Base-by-base conservation (phyloP, 75 land plant genomes). In the Picea glauca region DNA sequence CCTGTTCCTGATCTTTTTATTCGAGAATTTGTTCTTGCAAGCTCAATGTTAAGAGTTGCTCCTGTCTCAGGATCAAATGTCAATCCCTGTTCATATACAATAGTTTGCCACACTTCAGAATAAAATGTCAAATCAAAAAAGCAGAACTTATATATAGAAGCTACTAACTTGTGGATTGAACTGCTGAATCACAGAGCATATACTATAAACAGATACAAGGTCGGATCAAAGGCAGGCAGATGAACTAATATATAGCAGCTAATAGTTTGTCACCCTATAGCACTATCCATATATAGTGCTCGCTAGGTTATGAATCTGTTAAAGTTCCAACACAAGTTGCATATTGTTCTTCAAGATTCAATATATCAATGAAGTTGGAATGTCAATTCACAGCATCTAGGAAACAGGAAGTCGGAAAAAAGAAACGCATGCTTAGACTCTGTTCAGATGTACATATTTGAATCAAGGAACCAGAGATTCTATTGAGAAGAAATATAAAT, bases 21-120 rank as follows among this genome's bases (percentile, higher is more conserved):
- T 63, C 90, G 73, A 64, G 92, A 90, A 78, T 90, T 90, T 78
- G 92, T 78, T 65, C 88, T 90, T 46, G 92, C 92, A 58, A 90
- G 80, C 64, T 90, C 90, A 77, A 88, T 85, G 76, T 88, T 87
- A 40, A 90, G 76, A 21, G 77, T 76, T 7, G 83, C 81, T 65
- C 90, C 86, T 60, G 79, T 72, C 68, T 86, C 82, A 38, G 92
- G 92, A 63, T 90, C 92, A 79, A 90, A 88, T 31, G 73, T 78
- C 17, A 79, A 78, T 62, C 90, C 92, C 92, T 90, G 75, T 70
- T 43, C 54, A 70, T 6, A 43, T 70, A n/a, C 43, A 31, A 18
- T n/a, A 43, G 40, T 40, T 12, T 20, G 21, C 11, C n/a, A 21
- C 9, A 9, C 43, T 23, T 32, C 40, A 70, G 20, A 40, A 66